Base-by-base conservation (phyloP, 495 filamentous ascomycete genomes). In the Pyronema omphalodes region DNA sequence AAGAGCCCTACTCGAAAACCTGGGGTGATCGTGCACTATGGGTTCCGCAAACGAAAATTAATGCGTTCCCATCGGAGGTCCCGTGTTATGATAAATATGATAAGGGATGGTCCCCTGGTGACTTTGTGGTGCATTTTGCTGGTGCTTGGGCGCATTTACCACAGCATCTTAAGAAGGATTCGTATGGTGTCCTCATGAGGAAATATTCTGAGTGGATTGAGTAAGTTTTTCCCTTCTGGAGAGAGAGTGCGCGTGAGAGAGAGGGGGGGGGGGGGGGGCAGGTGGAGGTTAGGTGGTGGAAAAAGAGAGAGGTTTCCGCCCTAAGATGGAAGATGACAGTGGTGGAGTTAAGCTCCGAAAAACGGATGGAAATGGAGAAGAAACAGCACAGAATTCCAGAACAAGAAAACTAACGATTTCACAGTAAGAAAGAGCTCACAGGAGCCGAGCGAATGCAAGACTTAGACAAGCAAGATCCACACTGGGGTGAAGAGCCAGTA, bases 141-240 rank as follows among this genome's bases (percentile, higher is more conserved):
- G 66, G 66, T 15, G 66, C 66, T 33, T 67, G 66, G 66, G 66
- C 66, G 11, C 66, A 67, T 55, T 47, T 67, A 12, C 41, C 60
- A 46, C 58, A 54, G 6, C 14, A 47, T n/a, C 9, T 14, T 8
- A 43, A 19, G 11, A 60, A 66, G 52, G 52, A 54, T 46, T 29
- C 52, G 9, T 54, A 54, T 47, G 52, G 52, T 3, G 39, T 34
- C 2, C 12, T 54, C 7, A 54, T 54, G 52, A 8, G 52, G 15
- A 54, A 54, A 39, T 54, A 45, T 52, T 9, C 11, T 4, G 50
- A 43, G 50, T 52, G 35, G 35, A 19, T 52, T 64, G 67, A 52
- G 47, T 50, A 50, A 15, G 47, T 50, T 23, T 23, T 34, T 35
- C 47, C 17, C 18, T 36, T 29, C 23, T 29, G 23, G 2, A 29